phyloP scores from a whole-genome alignment of 805 yeast species.

The Saturnispora halmiae region DNA sequence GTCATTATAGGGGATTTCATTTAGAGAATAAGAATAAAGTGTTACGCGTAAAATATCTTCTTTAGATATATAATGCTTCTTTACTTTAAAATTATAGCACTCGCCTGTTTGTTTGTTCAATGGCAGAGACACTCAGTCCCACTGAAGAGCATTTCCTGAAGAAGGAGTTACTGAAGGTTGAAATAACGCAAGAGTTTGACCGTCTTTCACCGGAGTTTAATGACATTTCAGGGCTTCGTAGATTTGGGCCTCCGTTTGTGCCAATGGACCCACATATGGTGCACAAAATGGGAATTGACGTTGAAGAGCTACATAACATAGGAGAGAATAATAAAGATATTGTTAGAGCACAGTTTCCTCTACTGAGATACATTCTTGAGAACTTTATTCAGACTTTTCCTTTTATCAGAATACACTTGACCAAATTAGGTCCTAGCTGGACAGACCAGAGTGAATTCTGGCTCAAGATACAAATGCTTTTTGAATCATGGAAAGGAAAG shows the following conservation, averaged over 20 bases:
- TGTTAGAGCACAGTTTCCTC: slow-evolving; percentile 45
- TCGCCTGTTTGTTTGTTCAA: background rate
- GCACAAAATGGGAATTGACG: slow-evolving; percentile 15
- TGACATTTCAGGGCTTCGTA: slow-evolving; percentile 52
- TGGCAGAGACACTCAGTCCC: slow-evolving; percentile 33
- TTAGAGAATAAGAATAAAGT: background rate
- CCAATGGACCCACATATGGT: slow-evolving; percentile 33
- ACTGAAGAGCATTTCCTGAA: slow-evolving; percentile 82
- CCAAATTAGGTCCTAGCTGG: slow-evolving; percentile 13
- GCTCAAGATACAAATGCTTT: slow-evolving; percentile 75
- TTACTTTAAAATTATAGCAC: no score
- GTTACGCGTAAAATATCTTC: slow-evolving; percentile 1
- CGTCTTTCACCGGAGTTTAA: slow-evolving; percentile 37
- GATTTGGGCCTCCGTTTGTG: slow-evolving; percentile 73
- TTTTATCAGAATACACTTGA: slow-evolving; percentile 46
- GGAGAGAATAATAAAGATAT: slow-evolving; percentile 16
- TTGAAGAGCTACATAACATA: slow-evolving; percentile 15
- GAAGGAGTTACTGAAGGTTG: slow-evolving; percentile 60
- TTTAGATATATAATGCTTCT: background rate
- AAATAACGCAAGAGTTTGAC: slow-evolving; percentile 55
- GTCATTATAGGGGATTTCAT: background rate
- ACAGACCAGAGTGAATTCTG: slow-evolving; percentile 42
- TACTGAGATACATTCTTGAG: slow-evolving; percentile 56
- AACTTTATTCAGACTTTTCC: slow-evolving; percentile 67
- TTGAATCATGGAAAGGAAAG: slow-evolving; percentile 67